Base-by-base conservation (phyloP, 2,329 filamentous ascomycete genomes). In the Fusarium phyllophilum region DNA sequence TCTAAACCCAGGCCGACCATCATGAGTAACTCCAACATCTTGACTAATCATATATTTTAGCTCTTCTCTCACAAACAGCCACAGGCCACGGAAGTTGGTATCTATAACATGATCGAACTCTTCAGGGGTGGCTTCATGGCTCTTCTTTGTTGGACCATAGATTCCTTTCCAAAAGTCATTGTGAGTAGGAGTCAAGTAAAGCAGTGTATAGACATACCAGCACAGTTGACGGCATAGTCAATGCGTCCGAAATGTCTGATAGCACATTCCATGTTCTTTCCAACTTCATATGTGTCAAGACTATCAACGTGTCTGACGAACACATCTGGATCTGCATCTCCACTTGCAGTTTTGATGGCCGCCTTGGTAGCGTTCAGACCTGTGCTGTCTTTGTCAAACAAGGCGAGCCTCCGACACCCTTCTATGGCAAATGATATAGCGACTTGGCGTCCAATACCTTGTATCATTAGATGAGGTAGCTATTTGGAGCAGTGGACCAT, bases 191-290 rank as follows among this genome's bases (percentile, higher is more conserved):
- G 20, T 29, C 3, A 36, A 8, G 26, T 29, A 46, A 29, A 20
- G n/a, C 49, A 10, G 44, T 17, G 22, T 4, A 26, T 17, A 8
- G 17, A 68, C 68, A 41, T 54, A 82, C 82, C 84, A 31, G 85
- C 85, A 65, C 80, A 83, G 75, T 87, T 86, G 41, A 85, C 81
- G 24, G 83, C 83, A 75, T 87, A 87, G 76, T 87, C 85, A 22
- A 87, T 80, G 9, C 84, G 78, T 0, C 82, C 82, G 61, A 83
- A 85, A 20, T 76, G 71, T 4, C 74, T 66, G 8, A 84, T 78
- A 6, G 79, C 77, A 56, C 72, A 61, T 8, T 78, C 77, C 57
- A 86, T 77, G 15, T 82, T 78, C 8, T 59, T 59, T 9, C 81
- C 67, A 14, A 86, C 78, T 9, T 83, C 77, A 3, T 76, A 73